A percentile compares a stretch with the other conserved stretches of the same genome.
phyloP scores from a whole-genome alignment of 2,329 filamentous ascomycete species.

The Aureobasidium pullulans region DNA sequence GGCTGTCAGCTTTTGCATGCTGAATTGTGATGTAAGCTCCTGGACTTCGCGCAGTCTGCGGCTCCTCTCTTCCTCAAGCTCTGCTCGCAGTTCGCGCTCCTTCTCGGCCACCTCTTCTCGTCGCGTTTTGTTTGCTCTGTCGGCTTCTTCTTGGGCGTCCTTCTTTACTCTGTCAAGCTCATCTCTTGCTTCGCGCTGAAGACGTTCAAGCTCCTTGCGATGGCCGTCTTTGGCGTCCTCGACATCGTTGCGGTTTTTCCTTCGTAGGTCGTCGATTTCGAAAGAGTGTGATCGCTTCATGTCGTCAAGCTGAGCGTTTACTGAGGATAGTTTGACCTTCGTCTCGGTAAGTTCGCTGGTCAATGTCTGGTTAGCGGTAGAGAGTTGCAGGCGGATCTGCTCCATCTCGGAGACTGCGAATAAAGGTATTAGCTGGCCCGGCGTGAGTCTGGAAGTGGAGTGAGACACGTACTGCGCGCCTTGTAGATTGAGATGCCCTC shows the following conservation, averaged over 20 bases:
- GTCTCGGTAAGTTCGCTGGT: conserved; percentile 61
- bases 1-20: conserved; percentile 42
- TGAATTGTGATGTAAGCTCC: conserved; percentile 51
- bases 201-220: conserved; percentile 49
- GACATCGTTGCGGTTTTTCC: conserved; percentile 49
- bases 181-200: conserved; percentile 45
- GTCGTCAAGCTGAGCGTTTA: conserved; percentile 45
- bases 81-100: conserved; percentile 55
- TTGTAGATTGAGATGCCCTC: conserved; percentile 70
- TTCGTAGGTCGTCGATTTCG: conserved; percentile 44
- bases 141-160: conserved; percentile 46
- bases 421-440: not conserved
- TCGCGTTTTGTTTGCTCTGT: conserved; percentile 54
- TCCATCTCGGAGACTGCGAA: conserved; percentile 51
- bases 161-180: conserved; percentile 35
- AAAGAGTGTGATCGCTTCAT: conserved; percentile 45
- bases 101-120: conserved; percentile 61
- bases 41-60: conserved; percentile 56
- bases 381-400: conserved; percentile 42
- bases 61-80: conserved; percentile 58
- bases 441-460: not conserved
- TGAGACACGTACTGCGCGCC: conserved; percentile 53
- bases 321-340: conserved; percentile 44
- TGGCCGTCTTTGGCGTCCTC: conserved; percentile 50
- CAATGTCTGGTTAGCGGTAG: conserved; percentile 47